These are phyloP conservation scores for Russula sp. DNA, from an alignment of 768 basidiomycete species.

Conservation along the genomic window DNA sequence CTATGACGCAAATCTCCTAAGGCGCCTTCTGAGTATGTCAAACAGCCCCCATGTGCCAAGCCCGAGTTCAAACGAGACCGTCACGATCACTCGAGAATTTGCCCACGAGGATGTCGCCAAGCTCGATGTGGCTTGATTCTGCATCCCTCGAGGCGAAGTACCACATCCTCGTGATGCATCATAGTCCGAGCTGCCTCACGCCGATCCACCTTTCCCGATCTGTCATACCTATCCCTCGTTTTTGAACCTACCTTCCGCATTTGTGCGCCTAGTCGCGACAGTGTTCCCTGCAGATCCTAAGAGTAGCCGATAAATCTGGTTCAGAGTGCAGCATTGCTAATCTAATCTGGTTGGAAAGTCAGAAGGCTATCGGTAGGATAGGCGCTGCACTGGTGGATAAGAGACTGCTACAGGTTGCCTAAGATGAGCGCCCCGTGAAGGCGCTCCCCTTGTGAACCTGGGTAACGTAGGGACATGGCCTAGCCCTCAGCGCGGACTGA, in stretches of 20 bases:
- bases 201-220: not conserved
- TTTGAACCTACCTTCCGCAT: not conserved
- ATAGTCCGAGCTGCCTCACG: not conserved
- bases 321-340: not conserved
- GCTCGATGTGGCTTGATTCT: too few relatives aligned
- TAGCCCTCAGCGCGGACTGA: too few relatives aligned
- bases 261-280: not conserved
- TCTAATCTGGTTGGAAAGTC: not conserved
- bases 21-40: not conserved
- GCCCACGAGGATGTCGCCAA: not conserved
- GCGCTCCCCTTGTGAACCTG: too few relatives aligned
- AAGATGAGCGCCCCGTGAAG: too few relatives aligned
- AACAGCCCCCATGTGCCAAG: not conserved
- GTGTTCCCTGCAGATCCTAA: not conserved
- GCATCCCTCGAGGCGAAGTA: not conserved
- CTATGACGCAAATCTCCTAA: not conserved
- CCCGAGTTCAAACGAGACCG: not conserved
- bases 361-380: too few relatives aligned
- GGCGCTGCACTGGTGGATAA: too few relatives aligned
- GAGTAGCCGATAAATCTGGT: not conserved
- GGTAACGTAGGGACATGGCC: too few relatives aligned
- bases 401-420: too few relatives aligned
- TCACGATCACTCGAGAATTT: not conserved
- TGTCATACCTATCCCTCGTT: not conserved
- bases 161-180: not conserved